Percentiles rank a stretch among this genome's conserved stretches.
These are phyloP conservation scores for Nakaseomyces nivariensis DNA, from an alignment of 1,139 yeast species.

Conservation along the genomic window DNA sequence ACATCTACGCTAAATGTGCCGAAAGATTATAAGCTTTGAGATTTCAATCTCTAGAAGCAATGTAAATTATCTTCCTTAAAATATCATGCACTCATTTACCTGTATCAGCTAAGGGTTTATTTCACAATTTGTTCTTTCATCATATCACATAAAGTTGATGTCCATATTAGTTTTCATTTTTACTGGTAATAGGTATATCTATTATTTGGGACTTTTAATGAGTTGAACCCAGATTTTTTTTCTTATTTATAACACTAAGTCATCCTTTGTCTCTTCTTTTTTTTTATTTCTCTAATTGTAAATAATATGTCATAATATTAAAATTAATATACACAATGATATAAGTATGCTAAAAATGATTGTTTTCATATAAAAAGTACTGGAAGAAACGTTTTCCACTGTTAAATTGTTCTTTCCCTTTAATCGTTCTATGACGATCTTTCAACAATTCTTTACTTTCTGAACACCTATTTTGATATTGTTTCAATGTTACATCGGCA, in stretches of 20 bases:
- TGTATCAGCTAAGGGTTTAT: background rate
- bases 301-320: background rate
- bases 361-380: too few species aligned
- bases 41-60: background rate
- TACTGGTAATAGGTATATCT: too few species aligned
- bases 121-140: too few species aligned
- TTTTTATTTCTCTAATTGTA: background rate
- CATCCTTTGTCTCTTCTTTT: background rate
- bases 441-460: too few species aligned
- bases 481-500: too few species aligned
- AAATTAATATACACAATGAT: background rate
- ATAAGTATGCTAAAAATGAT: background rate
- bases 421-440: background rate
- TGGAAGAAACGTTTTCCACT: too few species aligned
- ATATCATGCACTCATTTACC: background rate
- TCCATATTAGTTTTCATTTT: too few species aligned
- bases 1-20: slow-evolving; percentile 1
- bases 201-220: too few species aligned
- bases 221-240: too few species aligned
- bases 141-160: too few species aligned
- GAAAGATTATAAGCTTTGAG: background rate
- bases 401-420: background rate
- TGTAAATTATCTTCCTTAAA: background rate
- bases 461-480: too few species aligned
- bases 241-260: background rate